Evolutionary conservation across 2,329 filamentous ascomycete species (phyloP).

Genomic region (Exophiala alcalophila): DNA sequence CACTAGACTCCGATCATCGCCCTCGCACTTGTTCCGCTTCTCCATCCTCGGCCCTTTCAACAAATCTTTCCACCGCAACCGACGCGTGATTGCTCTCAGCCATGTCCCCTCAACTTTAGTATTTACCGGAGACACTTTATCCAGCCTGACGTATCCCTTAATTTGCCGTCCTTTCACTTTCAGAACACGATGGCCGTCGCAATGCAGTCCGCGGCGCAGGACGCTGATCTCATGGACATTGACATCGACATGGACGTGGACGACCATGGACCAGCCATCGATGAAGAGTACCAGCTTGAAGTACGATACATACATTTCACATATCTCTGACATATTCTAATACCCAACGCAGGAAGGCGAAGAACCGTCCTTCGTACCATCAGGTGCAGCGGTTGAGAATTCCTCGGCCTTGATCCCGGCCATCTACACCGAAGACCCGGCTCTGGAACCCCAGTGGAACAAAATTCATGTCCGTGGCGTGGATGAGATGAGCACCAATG

Average conservation of each 20-base stretch:
- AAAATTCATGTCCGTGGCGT: slow-evolving; percentile 85
- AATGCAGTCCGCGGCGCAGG: slow-evolving; percentile 17
- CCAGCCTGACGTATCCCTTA: too few relatives aligned
- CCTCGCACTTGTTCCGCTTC: too few relatives aligned
- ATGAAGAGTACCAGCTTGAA: slow-evolving; percentile 30
- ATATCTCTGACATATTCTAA: slow-evolving; percentile 8
- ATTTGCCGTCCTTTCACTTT: neutral
- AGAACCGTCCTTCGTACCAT: slow-evolving; percentile 29
- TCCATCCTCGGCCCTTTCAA: too few relatives aligned
- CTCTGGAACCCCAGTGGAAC: slow-evolving; percentile 36
- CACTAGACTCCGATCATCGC: too few relatives aligned
- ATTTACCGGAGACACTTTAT: neutral
- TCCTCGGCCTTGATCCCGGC: slow-evolving; percentile 25
- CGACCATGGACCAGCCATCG: slow-evolving; percentile 24
- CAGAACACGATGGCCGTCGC: slow-evolving; percentile 17
- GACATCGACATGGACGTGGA: slow-evolving; percentile 32
- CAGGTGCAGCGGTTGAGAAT: slow-evolving; percentile 15
- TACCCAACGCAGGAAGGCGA: slow-evolving; percentile 30
- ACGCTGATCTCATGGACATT: slow-evolving; percentile 31
- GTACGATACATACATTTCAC: slow-evolving; percentile 18
- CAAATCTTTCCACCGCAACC: too few relatives aligned
- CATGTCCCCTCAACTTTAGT: slow-evolving; percentile 1
- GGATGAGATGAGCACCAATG: slow-evolving; percentile 73
- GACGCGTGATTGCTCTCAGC: neutral
- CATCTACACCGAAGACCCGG: slow-evolving; percentile 31